These are phyloP conservation scores for Entomortierella chlamydospora DNA, from an alignment of 192 early-diverging fungal species.

Conservation along the genomic window DNA sequence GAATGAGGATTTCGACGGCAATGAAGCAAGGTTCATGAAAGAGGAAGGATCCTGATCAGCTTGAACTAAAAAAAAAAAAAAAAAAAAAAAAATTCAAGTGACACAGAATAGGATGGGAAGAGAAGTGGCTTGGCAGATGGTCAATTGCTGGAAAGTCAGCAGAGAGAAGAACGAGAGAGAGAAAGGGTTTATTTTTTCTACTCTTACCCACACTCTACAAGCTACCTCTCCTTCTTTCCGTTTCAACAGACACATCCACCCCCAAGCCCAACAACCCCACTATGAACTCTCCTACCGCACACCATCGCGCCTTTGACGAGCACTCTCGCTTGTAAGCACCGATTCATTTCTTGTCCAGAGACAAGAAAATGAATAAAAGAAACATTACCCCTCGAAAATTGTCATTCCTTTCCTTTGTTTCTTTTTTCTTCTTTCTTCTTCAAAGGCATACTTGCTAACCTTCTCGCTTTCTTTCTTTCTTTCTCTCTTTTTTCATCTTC, in stretches of 20 bases:
- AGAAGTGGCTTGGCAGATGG: background rate
- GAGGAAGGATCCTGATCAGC: constrained; percentile 4
- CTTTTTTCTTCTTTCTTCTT: background rate
- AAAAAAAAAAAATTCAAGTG: constrained; percentile 1
- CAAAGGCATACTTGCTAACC: background rate
- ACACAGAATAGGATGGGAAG: too few species aligned
- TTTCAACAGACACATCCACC: background rate
- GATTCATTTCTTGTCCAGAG: background rate
- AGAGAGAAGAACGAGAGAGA: too few species aligned
- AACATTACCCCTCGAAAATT: background rate
- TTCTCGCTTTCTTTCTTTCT: background rate
- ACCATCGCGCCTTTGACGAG: constrained; percentile 56
- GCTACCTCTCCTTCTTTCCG: background rate
- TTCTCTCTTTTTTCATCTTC: too few species aligned
- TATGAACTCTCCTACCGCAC: constrained; percentile 54
- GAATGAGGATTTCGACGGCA: background rate
- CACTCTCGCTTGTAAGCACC: constrained; percentile 51
- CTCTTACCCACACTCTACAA: background rate
- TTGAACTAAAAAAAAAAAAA: background rate
- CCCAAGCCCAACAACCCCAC: background rate
- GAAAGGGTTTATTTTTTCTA: background rate
- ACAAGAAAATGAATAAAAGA: background rate
- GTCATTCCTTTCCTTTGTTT: background rate
- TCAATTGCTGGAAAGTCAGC: background rate
- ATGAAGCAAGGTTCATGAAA: constrained; percentile 5